Percentiles rank a stretch among this genome's conserved stretches.
phyloP scores from a whole-genome alignment of 2,329 filamentous ascomycete species.

The Colletotrichum plurivorum region DNA sequence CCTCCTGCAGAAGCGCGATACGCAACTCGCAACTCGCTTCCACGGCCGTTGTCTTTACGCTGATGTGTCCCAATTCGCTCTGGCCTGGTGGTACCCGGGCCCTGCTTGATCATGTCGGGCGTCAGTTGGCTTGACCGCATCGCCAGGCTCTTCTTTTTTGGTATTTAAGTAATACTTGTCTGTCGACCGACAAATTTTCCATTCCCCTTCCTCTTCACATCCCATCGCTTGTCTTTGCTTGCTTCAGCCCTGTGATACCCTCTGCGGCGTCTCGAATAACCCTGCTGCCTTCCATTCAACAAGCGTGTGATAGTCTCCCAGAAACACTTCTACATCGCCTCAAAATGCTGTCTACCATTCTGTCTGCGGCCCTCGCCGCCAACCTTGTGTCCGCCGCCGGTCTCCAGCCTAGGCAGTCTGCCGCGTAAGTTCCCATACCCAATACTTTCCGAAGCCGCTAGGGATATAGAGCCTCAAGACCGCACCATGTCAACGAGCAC shows the following conservation, averaged over 20 bases:
- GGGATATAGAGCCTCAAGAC: background rate
- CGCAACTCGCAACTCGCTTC: constrained; percentile 28
- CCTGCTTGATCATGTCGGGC: constrained; percentile 32
- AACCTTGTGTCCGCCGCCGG: constrained; percentile 28
- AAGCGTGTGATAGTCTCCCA: constrained; percentile 8
- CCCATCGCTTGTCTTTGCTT: constrained; percentile 9
- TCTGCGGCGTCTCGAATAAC: background rate
- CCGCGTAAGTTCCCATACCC: constrained; percentile 18
- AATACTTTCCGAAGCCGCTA: background rate
- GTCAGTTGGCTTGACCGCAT: constrained; percentile 39
- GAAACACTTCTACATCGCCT: background rate
- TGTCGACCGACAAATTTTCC: background rate
- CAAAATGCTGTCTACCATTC: constrained; percentile 29
- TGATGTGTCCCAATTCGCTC: constrained; percentile 27
- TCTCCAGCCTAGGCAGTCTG: constrained; percentile 23
- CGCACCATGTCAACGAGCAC: background rate
- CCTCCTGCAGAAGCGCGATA: constrained; percentile 19
- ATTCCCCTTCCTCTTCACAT: constrained; percentile 4
- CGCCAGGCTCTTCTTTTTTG: constrained; percentile 12
- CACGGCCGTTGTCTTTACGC: constrained; percentile 28
- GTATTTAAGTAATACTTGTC: constrained; percentile 27
- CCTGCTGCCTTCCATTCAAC: background rate
- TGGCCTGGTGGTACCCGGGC: constrained; percentile 35
- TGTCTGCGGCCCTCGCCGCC: constrained; percentile 31
- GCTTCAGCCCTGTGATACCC: constrained; percentile 31